Evolutionary conservation across 768 basidiomycete genomes (phyloP).

Genomic region (Lyophyllum decastes): DNA sequence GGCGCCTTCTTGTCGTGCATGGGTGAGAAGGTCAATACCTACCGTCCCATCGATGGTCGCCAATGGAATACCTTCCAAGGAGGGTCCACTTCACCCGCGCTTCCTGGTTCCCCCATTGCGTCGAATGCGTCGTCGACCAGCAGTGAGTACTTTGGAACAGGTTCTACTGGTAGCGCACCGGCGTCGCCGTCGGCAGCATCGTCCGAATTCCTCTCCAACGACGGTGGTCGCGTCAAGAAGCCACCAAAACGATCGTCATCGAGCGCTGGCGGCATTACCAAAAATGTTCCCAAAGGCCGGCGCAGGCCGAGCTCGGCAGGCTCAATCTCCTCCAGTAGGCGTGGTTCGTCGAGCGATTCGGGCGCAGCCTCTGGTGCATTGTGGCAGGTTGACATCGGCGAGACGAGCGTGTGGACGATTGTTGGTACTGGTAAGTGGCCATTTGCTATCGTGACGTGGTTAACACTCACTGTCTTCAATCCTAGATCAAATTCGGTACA

Average conservation of each 20-base stretch:
- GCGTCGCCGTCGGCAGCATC: slow-evolving; percentile 62
- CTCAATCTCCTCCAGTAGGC: slow-evolving; percentile 65
- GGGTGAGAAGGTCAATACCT: slow-evolving; percentile 93
- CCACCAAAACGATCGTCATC: slow-evolving; percentile 67
- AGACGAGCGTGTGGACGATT: slow-evolving; percentile 94
- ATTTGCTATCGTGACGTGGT: slow-evolving; percentile 4
- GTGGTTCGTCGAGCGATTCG: slow-evolving; percentile 66
- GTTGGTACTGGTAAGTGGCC: slow-evolving; percentile 77
- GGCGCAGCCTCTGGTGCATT: slow-evolving; percentile 77
- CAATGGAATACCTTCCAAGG: slow-evolving; percentile 62
- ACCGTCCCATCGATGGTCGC: slow-evolving; percentile 80
- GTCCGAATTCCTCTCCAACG: slow-evolving; percentile 73
- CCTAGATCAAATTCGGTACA: slow-evolving; percentile 87
- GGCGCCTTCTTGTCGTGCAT: slow-evolving; percentile 89
- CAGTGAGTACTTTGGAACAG: slow-evolving; percentile 67
- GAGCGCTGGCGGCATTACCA: slow-evolving; percentile 61
- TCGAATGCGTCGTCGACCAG: slow-evolving; percentile 59
- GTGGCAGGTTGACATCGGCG: slow-evolving; percentile 90
- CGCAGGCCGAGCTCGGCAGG: slow-evolving; percentile 79
- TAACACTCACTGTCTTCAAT: slow-evolving; percentile 15
- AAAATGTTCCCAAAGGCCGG: slow-evolving; percentile 56
- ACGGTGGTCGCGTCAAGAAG: slow-evolving; percentile 84
- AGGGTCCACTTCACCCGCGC: slow-evolving; percentile 54
- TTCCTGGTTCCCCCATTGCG: slow-evolving; percentile 71
- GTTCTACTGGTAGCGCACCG: slow-evolving; percentile 63